A percentile compares a stretch with the other conserved stretches of the same genome.
phyloP scores from a whole-genome alignment of 306 rosid species.

The Cicer yamashitae region DNA sequence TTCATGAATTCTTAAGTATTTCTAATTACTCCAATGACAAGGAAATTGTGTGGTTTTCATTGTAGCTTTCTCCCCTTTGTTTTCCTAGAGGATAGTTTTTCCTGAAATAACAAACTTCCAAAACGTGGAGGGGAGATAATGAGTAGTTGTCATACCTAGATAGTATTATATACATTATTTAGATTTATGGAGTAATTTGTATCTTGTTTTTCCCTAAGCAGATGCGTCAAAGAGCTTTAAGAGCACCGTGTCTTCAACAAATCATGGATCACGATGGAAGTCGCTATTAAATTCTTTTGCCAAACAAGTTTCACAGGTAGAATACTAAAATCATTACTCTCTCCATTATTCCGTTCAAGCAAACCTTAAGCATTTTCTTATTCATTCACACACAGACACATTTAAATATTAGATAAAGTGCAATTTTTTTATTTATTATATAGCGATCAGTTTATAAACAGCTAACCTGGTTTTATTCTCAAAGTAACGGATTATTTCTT shows the following conservation, averaged over 20 bases:
- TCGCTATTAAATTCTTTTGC: slow-evolving; percentile 70
- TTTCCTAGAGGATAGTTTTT: slow-evolving; percentile 15
- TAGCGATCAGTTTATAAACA: slow-evolving; percentile 16
- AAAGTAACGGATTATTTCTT: slow-evolving; percentile 48
- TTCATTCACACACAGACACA: slow-evolving; percentile 12
- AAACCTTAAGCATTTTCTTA: slow-evolving; percentile 19
- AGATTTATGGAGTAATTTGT: slow-evolving; percentile 42
- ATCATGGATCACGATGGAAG: slow-evolving; percentile 76
- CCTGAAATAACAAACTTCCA: slow-evolving; percentile 15
- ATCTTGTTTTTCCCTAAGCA: slow-evolving; percentile 47
- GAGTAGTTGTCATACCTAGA: slow-evolving; percentile 21
- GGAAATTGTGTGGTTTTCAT: slow-evolving; percentile 11
- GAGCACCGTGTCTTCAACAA: slow-evolving; percentile 56
- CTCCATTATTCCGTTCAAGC: slow-evolving; percentile 10
- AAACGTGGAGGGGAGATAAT: slow-evolving; percentile 26
- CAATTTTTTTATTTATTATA: slow-evolving; percentile 26
- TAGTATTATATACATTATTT: slow-evolving; percentile 11
- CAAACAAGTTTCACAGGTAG: slow-evolving; percentile 95
- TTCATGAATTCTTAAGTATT: slow-evolving; percentile 7
- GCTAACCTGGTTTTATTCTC: slow-evolving; percentile 7
- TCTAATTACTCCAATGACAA: slow-evolving; percentile 34
- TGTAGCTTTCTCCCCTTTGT: background rate
- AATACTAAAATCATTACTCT: background rate
- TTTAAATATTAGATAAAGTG: slow-evolving; percentile 14
- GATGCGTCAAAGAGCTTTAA: slow-evolving; percentile 59